Base-by-base conservation (phyloP, 306 rosid genomes). In the Cucurbita argyrosperma region DNA sequence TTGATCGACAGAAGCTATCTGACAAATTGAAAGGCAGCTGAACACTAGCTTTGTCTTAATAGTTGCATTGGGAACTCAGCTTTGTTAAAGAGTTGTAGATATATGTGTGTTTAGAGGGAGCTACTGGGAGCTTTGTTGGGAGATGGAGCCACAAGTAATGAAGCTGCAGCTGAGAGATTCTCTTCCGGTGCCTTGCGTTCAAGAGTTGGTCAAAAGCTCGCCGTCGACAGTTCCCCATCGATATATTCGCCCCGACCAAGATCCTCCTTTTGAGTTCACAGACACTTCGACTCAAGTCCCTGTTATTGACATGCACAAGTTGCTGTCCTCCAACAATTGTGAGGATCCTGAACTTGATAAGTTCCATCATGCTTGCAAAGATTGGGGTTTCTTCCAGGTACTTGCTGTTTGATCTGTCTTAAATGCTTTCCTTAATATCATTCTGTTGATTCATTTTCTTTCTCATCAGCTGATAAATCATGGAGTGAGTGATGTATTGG, bases 321-420 rank as follows among this genome's bases (percentile, higher is more conserved):
- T 86, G 61, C 63, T 86, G 52, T 50, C 76, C 18, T 72, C 70
- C 10, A 35, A 73, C 46, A 72, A 79, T 23, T 52, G 49, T 49
- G 30, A 72, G 69, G 77, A 51, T 7, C 26, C 76, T 50, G 86
- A 84, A 74, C 42, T 84, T 47, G 65, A 79, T 53, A 81, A 72
- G 38, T 30, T 86, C 4, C 77, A 84, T 67, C 1, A 46, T 78
- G 86, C 90, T 12, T 83, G 88, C 80, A 78, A 76, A 82, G 74
- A 84, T 4, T 84, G 90, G 90, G 88, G 90, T 42, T 86, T 86
- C 79, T 86, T 84, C 14, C 87, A 83, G 84, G 87, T 83, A 55
- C 10, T 6, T 37, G 4, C 45, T 12, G 43, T 51, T 51, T 5
- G 1, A 23, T 43, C 53, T 45, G 10, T 43, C n/a, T 43, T 43